Evolutionary conservation across 1,284 basidiomycete genomes (phyloP), one percentile per base, ranked within the genome.

Genomic region (Porogramme epimiltina): DNA sequence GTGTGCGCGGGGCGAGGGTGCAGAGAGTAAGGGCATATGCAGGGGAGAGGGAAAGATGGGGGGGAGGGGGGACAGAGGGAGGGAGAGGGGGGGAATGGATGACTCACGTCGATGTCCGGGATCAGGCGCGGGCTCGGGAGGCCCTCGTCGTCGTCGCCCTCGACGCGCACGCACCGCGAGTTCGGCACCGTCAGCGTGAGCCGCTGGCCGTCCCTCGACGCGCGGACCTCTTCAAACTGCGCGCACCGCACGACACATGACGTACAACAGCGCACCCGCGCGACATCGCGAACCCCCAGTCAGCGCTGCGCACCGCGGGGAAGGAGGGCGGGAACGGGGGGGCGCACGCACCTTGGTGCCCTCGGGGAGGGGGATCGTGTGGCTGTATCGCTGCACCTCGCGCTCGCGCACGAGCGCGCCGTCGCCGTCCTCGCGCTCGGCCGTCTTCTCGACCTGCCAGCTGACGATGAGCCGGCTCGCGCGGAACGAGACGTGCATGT

Each of bases 401-500:
- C 79, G 73, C 61, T 89, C 86, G 49, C 83, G 75, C 34, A 86
- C 72, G 18, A 82, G 62, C 19, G 77, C 73, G 11, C 34, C 48
- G n/a, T 78, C 81, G 22, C 75, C 74, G 55, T 88, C 85, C 58
- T 79, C 75, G 69, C 74, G 78, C 66, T 89, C 86, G 9, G 74
- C 69, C 38, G 80, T 73, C 57, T 78, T 80, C 47, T 79, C 72
- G 6, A 73, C 77, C 51, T 79, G 73, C 85, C 87, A 89, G n/a
- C 79, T 84, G 36, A 89, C 73, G 24, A 86, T 73, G n/a, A 89
- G 69, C 31, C 80, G 71, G 56, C 77, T 80, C 45, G 77, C 73
- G 50, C 85, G 84, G 60, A 80, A 89, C 63, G 80, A 86, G 61
- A 89, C 82, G 57, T 89, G 86, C 51, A 88, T 80, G 53, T 89